Conservation (phyloP, 108 stramenopile genomes). For the Conticribra weissflogii region DNA sequence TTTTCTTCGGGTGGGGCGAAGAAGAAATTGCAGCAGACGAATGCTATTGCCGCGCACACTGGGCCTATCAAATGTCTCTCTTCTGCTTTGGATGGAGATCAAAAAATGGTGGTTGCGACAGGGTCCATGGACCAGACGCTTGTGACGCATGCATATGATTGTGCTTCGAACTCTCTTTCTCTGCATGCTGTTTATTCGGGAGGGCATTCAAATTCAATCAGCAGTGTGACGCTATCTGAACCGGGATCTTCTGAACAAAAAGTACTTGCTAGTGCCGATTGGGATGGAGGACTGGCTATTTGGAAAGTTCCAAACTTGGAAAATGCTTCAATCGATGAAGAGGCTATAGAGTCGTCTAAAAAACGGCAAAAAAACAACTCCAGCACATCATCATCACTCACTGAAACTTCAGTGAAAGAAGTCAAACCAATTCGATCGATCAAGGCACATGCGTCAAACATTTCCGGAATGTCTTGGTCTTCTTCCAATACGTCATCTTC, state of each 20-base stretch:
- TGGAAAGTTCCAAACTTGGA: constrained; percentile 55
- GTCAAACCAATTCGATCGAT: constrained; percentile 38
- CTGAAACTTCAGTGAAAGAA: constrained; percentile 26
- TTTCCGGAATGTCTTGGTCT: constrained; percentile 76
- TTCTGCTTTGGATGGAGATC: neutral
- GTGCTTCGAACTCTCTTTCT: constrained; percentile 6
- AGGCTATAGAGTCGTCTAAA: constrained; percentile 3
- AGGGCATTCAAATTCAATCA: constrained; percentile 58
- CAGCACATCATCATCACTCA: neutral
- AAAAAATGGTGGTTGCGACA: constrained; percentile 56
- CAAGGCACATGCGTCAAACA: constrained; percentile 73
- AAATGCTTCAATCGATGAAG: constrained; percentile 10
- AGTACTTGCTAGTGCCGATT: constrained; percentile 77
- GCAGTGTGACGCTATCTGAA: constrained; percentile 55
- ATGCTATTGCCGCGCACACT: constrained; percentile 42
- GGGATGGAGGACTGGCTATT: constrained; percentile 71
- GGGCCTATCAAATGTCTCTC: constrained; percentile 80
- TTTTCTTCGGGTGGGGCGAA: constrained; percentile 16
- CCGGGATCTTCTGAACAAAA: neutral
- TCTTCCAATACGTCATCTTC: constrained; percentile 13
- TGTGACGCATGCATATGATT: constrained; percentile 46
- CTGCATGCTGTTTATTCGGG: constrained; percentile 46
- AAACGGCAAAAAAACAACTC: constrained; percentile 19
- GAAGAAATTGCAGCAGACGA: constrained; percentile 6
- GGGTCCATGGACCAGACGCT: constrained; percentile 86